Evolutionary conservation across 768 basidiomycete genomes (phyloP), one percentile per base, ranked within the genome.

Genomic region (Suillus cothurnatus): DNA sequence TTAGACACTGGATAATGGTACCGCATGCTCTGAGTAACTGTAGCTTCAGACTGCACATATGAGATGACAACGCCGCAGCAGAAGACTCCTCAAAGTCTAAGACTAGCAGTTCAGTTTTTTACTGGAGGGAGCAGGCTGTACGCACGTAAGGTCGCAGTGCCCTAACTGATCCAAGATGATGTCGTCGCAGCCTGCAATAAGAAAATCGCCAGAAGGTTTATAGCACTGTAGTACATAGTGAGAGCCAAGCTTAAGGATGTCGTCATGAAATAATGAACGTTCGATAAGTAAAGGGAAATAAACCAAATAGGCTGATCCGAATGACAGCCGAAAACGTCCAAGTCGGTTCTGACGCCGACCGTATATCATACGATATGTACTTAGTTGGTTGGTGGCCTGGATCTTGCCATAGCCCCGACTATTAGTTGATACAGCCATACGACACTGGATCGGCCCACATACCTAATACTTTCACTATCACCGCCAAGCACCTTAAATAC

Each of bases 381-480:
- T 53, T 45, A 45, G 28, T 31, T 50, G 6, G 23, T 26, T 50
- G 49, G 50, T 55, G 19, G 9, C 17, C 41, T 19, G 17, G 41
- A 15, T 50, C 49, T 31, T 21, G 52, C 52, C 52, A 32, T 12
- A 55, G 21, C 53, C 32, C 12, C 3, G 11, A 55, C 39, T 8
- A 17, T 26, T 11, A 21, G 26, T 39, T 21, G 26, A 28, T 39
- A 26, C 26, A 32, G 53, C 52, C 52, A 53, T 31, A 53, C 52
- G 19, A 53, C 31, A 53, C 52, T 55, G 6, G 53, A 59, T 59
- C 58, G 21, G 58, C 19, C 58, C 58, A 59, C 28, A 39, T 61
- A 31, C 28, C 8, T 63, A 31, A 31, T 63, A 50, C 31, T 59
- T 60, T 52, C 57, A 61, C 56, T 61, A 63, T 63, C 57, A 12